These are phyloP conservation scores for Russula sp. DNA, from an alignment of 768 basidiomycete genomes.

Conservation along the genomic window DNA sequence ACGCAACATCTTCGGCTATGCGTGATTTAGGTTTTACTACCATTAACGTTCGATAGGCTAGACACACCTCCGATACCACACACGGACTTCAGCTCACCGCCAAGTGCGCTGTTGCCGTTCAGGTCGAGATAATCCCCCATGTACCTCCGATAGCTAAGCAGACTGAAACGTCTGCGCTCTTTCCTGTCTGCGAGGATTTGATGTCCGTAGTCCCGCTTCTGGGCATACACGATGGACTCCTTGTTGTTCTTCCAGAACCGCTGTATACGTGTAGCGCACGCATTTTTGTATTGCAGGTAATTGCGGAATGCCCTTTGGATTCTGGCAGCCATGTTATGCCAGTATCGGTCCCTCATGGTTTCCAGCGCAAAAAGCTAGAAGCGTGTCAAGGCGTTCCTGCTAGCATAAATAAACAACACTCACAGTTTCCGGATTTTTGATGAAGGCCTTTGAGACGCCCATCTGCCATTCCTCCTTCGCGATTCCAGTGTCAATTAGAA, in stretches of 20 bases:
- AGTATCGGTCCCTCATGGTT: conserved; percentile 97
- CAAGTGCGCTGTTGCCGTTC: conserved; percentile 72
- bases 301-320: conserved; percentile 97
- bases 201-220: conserved; percentile 92
- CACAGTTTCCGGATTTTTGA: conserved; percentile 98
- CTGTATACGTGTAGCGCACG: conserved; percentile 92
- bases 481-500: conserved; percentile 92
- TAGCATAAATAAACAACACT: conserved; percentile 23
- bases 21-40: not conserved
- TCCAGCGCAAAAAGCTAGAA: conserved; percentile 90
- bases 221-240: conserved; percentile 80
- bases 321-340: conserved; percentile 98
- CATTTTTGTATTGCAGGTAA: conserved; percentile 91
- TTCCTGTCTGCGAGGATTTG: conserved; percentile 86
- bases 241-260: conserved; percentile 99
- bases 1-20: conserved; percentile 73
- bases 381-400: not conserved
- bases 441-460: conserved; percentile 98
- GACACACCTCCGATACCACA: conserved; percentile 68
- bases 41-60: not conserved
- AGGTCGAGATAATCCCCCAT: conserved; percentile 94
- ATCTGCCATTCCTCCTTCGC: conserved; percentile 98
- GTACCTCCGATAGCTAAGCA: conserved; percentile 90
- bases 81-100: conserved; percentile 61
- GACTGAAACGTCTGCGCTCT: conserved; percentile 87